These are phyloP conservation scores for Drosera capensis DNA, from an alignment of 148 eudicot species.

Conservation along the genomic window DNA sequence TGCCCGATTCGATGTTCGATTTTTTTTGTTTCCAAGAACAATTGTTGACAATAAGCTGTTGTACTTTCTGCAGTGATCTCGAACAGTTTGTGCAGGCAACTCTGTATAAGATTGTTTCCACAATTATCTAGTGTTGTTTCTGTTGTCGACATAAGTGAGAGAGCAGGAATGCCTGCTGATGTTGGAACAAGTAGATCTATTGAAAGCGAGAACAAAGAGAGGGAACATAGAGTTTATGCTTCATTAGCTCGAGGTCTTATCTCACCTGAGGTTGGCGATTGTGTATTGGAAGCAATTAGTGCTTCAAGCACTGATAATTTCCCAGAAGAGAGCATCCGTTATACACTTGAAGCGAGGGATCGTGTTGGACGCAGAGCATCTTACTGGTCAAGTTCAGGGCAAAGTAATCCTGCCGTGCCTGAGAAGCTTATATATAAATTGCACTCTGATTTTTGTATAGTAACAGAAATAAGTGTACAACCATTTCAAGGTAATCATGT, in stretches of 20 bases:
- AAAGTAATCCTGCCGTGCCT: conserved; percentile 45
- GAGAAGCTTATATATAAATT: conserved; percentile 58
- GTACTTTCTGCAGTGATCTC: conserved; percentile 39
- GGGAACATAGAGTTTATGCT: conserved; percentile 42
- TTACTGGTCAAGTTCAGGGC: conserved; percentile 86
- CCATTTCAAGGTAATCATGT: conserved; percentile 56
- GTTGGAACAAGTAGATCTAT: conserved; percentile 27
- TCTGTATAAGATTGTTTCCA: conserved; percentile 49
- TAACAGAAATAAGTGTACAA: conserved; percentile 45
- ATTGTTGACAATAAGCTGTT: neutral
- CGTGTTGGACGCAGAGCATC: conserved; percentile 29
- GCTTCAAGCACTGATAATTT: conserved; percentile 86
- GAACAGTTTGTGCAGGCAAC: conserved; percentile 51
- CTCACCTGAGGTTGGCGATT: conserved; percentile 26
- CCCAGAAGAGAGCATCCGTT: conserved; percentile 52
- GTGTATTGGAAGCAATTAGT: conserved; percentile 44
- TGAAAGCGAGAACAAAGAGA: conserved; percentile 27
- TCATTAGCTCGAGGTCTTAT: conserved; percentile 38
- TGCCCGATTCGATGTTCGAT: too few species aligned
- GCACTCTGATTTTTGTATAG: conserved; percentile 40
- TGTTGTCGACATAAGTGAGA: conserved; percentile 16
- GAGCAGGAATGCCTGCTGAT: conserved; percentile 8
- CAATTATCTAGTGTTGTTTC: conserved; percentile 31
- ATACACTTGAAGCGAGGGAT: conserved; percentile 63
- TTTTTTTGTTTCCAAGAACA: neutral